Percentiles rank a stretch among this genome's conserved stretches.
Conservation (phyloP, 495 filamentous ascomycete genomes). For the Emericellopsis terricola region DNA sequence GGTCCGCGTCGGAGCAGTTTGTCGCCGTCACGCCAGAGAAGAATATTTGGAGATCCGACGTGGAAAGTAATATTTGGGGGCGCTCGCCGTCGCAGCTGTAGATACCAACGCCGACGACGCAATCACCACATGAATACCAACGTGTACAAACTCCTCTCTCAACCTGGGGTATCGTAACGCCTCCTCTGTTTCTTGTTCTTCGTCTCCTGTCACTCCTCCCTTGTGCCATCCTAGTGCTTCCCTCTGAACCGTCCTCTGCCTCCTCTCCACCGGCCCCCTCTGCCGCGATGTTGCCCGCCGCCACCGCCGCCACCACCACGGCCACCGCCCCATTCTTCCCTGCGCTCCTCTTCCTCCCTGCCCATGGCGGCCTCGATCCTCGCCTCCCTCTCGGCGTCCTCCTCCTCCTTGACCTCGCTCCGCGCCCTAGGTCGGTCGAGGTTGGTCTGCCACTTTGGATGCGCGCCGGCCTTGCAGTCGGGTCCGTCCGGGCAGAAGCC, state of each 20-base stretch:
- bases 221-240: too few species aligned
- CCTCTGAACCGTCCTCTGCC: too few species aligned
- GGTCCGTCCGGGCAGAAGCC: constrained; percentile 88
- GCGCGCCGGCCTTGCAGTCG: constrained; percentile 56
- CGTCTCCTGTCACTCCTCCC: too few species aligned
- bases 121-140: too few species aligned
- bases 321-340: constrained; percentile 15
- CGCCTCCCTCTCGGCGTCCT: constrained; percentile 25
- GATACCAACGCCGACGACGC: too few species aligned
- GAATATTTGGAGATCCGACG: constrained; percentile 5
- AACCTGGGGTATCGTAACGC: too few species aligned
- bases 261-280: too few species aligned
- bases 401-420: constrained; percentile 36
- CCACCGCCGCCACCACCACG: constrained; percentile 10
- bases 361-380: constrained; percentile 6
- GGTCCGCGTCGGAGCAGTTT: constrained; percentile 14
- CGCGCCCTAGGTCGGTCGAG: constrained; percentile 57
- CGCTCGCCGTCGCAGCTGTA: neutral
- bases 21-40: constrained; percentile 18
- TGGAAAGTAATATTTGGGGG: constrained; percentile 2
- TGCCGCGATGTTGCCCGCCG: too few species aligned
- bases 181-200: too few species aligned
- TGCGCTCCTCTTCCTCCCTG: constrained; percentile 14
- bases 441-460: constrained; percentile 60
- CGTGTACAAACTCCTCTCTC: too few species aligned